Base-by-base conservation (phyloP, 164 flowering plant species). In the Dillenia turbinata region DNA sequence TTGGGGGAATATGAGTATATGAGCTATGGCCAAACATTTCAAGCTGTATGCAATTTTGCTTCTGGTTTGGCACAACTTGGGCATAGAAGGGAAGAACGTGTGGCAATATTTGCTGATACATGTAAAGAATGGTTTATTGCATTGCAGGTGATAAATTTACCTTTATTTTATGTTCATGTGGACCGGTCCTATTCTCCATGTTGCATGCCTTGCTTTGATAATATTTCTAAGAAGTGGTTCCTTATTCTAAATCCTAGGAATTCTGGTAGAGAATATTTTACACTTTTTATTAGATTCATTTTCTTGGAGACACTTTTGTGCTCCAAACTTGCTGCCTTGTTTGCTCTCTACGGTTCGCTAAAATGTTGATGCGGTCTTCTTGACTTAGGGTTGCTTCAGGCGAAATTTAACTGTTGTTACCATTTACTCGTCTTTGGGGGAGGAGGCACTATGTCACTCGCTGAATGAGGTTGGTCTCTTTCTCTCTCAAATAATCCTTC, bases 41-140 rank as follows among this genome's bases (percentile, higher is more conserved):
- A 83, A 73, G 61, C 75, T 51, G 96, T 79, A 12, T 79, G 90
- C 69, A 75, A 69, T 44, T 89, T 94, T 70, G 75, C 99, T 46
- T 91, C 97, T 64, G 99, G 99, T 49, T 77, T 94, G 57, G 84
- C 75, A 54, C 77, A 79, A 57, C 81, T 94, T 53, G 99, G 99
- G 52, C 95, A 87, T 65, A 52, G 26, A 62, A 85, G 62, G 62
- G 87, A 71, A 44, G 99, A 94, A 65, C 93, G 89, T 63, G 99
- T 65, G 19, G 97, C 99, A 16, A 94, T 94, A 61, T 91, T 91
- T 79, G 88, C 99, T 64, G 99, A 94, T 73, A 94, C 99, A 48
- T 75, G 87, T 56, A 87, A 82, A 69, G 97, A 94, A 68, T 94
- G 99, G 97, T 78, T 89, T 73, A 75, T 94, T 67, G 91, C 99